phyloP scores from a whole-genome alignment of 345 rosid species.

The Populus simonii region DNA sequence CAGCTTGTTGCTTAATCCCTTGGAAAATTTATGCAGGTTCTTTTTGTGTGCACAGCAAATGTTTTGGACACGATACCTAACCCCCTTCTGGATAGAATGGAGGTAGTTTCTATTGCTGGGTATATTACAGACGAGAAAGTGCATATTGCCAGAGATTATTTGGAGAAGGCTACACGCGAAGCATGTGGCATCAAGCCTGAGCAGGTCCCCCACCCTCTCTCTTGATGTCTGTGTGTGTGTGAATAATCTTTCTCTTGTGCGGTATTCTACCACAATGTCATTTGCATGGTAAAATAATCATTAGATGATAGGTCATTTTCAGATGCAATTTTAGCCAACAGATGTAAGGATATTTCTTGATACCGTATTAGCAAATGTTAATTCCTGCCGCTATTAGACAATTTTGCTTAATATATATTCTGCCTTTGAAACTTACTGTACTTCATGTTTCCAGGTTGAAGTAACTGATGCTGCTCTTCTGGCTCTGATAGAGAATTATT shows the following conservation, averaged over 20 bases:
- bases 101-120: slow-evolving; percentile 95
- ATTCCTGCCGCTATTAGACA: neutral
- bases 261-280: neutral
- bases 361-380: neutral
- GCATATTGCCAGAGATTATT: slow-evolving; percentile 95
- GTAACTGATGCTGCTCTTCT: slow-evolving; percentile 87
- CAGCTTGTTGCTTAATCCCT: slow-evolving; percentile 15
- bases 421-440: neutral
- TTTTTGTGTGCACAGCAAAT: slow-evolving; percentile 99
- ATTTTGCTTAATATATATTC: slow-evolving; percentile 11
- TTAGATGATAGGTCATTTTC: neutral
- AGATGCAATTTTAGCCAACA: neutral
- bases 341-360: neutral
- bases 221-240: neutral
- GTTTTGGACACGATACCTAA: slow-evolving; percentile 91
- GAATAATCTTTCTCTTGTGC: neutral
- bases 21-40: slow-evolving; percentile 51
- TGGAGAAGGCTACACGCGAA: slow-evolving; percentile 82
- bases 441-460: slow-evolving; percentile 59
- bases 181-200: slow-evolving; percentile 92
- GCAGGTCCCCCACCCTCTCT: slow-evolving; percentile 51
- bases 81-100: slow-evolving; percentile 99
- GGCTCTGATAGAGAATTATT: slow-evolving; percentile 84
- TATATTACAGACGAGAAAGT: slow-evolving; percentile 97
- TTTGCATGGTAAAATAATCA: neutral